phyloP scores from a whole-genome alignment of 192 early-diverging fungal genomes.

The Entomortierella parvispora region DNA sequence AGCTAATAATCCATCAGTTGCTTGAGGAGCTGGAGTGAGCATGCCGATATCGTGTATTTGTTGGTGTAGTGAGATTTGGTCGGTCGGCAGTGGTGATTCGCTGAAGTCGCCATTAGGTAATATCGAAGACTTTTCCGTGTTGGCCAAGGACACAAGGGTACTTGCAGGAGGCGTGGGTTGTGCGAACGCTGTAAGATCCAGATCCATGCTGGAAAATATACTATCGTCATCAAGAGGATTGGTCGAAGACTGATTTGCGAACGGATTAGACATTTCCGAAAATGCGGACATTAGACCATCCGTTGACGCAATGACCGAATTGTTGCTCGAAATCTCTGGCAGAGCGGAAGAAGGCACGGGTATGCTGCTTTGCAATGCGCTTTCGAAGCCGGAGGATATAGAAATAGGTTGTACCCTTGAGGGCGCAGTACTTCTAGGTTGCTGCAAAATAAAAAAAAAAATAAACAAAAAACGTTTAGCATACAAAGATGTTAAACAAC shows the following conservation, averaged over 20 bases:
- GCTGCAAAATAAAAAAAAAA: constrained; percentile 7
- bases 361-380: constrained; percentile 38
- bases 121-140: background rate
- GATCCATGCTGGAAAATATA: constrained; percentile 38
- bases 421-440: constrained; percentile 24
- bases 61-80: constrained; percentile 13
- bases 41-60: constrained; percentile 22
- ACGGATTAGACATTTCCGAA: constrained; percentile 10
- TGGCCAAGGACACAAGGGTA: constrained; percentile 8
- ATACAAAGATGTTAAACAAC: background rate
- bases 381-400: constrained; percentile 1
- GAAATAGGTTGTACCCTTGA: constrained; percentile 8
- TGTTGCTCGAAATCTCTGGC: background rate
- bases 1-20: no score
- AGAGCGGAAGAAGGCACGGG: constrained; percentile 21
- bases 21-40: constrained; percentile 13
- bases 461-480: background rate
- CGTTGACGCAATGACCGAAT: constrained; percentile 5
- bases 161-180: constrained; percentile 23
- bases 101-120: background rate
- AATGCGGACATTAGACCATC: constrained; percentile 15
- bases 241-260: constrained; percentile 10
- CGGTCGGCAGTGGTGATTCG: constrained; percentile 3
- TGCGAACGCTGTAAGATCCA: constrained; percentile 21
- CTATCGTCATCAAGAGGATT: constrained; percentile 32